Percentiles rank a stretch among this genome's conserved stretches.
phyloP scores from a whole-genome alignment of 225 moss, liverwort and hornwort species.

The Sphagnum contortum region DNA sequence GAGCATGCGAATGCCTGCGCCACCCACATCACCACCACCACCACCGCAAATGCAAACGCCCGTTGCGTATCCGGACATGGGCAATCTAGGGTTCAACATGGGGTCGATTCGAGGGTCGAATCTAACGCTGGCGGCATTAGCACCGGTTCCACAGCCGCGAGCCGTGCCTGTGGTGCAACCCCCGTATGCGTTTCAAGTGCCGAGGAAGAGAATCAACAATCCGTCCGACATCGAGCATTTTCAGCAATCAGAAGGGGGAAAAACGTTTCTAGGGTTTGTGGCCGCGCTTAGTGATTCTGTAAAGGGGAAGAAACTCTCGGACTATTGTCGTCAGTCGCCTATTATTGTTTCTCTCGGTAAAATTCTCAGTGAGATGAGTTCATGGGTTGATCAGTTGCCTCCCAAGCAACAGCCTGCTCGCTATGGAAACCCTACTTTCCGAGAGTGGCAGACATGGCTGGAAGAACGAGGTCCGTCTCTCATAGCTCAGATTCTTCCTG shows the following conservation, averaged over 20 bases:
- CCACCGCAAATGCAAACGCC: conserved; percentile 32
- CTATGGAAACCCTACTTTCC: conserved; percentile 80
- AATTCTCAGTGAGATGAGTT: conserved; percentile 52
- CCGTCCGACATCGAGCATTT: conserved; percentile 65
- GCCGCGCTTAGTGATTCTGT: conserved; percentile 74
- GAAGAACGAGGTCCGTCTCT: conserved; percentile 66
- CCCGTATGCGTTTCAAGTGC: conserved; percentile 63
- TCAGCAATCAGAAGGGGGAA: conserved; percentile 73
- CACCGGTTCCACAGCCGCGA: conserved; percentile 81
- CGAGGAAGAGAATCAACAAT: conserved; percentile 63
- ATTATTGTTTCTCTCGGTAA: conserved; percentile 33
- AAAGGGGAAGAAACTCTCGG: conserved; percentile 72
- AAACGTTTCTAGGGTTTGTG: conserved; percentile 78
- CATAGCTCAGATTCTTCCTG: conserved; percentile 56
- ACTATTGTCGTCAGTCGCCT: conserved; percentile 65
- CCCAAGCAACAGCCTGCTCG: conserved; percentile 89
- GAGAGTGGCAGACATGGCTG: conserved; percentile 81
- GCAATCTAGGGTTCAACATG: conserved; percentile 2
- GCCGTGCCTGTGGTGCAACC: conserved; percentile 63
- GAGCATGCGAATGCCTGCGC: conserved; percentile 31
- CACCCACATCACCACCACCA: conserved; percentile 14
- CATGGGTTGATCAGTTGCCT: conserved; percentile 81
- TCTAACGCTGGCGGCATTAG: conserved; percentile 69
- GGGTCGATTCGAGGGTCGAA: conserved; percentile 21
- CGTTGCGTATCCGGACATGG: conserved; percentile 23